Evolutionary conservation across 2,329 filamentous ascomycete genomes (phyloP).

Genomic region (Hypoxylon rubiginosum): DNA sequence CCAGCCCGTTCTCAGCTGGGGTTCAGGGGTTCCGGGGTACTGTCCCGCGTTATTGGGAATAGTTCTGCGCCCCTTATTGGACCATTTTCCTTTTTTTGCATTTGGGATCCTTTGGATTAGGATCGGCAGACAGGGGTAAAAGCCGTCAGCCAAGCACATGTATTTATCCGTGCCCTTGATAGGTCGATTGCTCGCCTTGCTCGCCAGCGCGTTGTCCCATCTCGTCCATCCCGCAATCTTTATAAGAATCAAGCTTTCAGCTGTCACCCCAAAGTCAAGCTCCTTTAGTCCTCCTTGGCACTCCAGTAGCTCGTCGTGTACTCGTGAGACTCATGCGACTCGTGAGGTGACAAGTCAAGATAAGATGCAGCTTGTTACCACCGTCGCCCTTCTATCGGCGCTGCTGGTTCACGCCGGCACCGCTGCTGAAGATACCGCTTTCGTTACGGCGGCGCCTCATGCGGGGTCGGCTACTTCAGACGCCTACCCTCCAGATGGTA

Average conservation of each 20-base stretch:
- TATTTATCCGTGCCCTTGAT: conserved; percentile 34
- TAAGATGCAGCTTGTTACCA: conserved; percentile 35
- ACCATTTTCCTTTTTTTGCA: conserved; percentile 1
- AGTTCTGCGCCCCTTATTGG: conserved; percentile 27
- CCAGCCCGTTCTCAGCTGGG: conserved; percentile 2
- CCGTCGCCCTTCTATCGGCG: conserved; percentile 30
- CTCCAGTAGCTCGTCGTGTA: conserved; percentile 8
- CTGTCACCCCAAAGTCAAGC: conserved; percentile 24
- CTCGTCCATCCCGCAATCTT: conserved; percentile 13
- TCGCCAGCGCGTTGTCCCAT: conserved; percentile 2
- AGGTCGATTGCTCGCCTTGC: conserved; percentile 22
- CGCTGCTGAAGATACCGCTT: conserved; percentile 32
- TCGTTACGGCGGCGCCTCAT: conserved; percentile 32
- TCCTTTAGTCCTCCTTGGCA: conserved; percentile 28
- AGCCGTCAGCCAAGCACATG: conserved; percentile 19
- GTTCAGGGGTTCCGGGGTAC: conserved; percentile 7
- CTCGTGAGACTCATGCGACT: no score
- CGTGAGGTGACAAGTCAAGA: conserved; percentile 3
- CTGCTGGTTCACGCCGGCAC: conserved; percentile 29
- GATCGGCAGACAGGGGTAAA: conserved; percentile 23
- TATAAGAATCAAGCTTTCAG: conserved; percentile 18
- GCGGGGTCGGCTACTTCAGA: conserved; percentile 37
- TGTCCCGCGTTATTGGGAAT: conserved; percentile 24
- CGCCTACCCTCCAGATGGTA: conserved; percentile 35
- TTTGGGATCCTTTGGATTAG: conserved; percentile 23